Conservation (phyloP, 2,329 filamentous ascomycete genomes). For the Phaeomoniella chlamydospora region DNA sequence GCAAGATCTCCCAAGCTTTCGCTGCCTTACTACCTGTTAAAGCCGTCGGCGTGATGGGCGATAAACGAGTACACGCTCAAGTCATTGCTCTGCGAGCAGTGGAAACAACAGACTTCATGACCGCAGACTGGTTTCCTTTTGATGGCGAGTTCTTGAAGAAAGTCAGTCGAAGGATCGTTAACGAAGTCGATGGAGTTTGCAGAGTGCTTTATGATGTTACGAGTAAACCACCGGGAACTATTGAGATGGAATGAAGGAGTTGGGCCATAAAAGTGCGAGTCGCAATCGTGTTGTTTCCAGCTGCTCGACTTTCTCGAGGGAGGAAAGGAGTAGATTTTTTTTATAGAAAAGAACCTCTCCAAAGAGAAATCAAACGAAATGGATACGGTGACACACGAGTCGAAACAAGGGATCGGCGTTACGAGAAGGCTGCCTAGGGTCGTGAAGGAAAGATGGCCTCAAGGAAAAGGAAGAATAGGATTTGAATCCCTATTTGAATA, state of each 20-base stretch:
- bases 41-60: slow-evolving; percentile 55
- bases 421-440: too few relatives aligned
- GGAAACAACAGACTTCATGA: slow-evolving; percentile 58
- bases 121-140: slow-evolving; percentile 55
- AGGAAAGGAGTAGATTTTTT: too few relatives aligned
- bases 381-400: too few relatives aligned
- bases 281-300: too few relatives aligned
- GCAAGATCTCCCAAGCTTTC: slow-evolving; percentile 54
- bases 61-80: slow-evolving; percentile 52
- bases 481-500: too few relatives aligned
- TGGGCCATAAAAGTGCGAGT: neutral
- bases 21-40: slow-evolving; percentile 52
- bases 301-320: too few relatives aligned
- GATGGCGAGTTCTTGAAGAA: slow-evolving; percentile 48
- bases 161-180: slow-evolving; percentile 55
- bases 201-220: slow-evolving; percentile 46
- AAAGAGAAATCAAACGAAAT: too few relatives aligned
- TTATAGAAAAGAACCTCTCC: too few relatives aligned
- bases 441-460: too few relatives aligned
- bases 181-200: slow-evolving; percentile 59
- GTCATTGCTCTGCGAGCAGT: slow-evolving; percentile 49
- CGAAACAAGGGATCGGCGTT: too few relatives aligned
- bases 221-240: slow-evolving; percentile 56
- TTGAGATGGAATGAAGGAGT: slow-evolving; percentile 54
- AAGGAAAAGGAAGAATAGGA: too few relatives aligned